A percentile compares a stretch with the other conserved stretches of the same genome.
Evolutionary conservation across 768 basidiomycete genomes (phyloP).

Genomic region (Tylopilus intermedius): DNA sequence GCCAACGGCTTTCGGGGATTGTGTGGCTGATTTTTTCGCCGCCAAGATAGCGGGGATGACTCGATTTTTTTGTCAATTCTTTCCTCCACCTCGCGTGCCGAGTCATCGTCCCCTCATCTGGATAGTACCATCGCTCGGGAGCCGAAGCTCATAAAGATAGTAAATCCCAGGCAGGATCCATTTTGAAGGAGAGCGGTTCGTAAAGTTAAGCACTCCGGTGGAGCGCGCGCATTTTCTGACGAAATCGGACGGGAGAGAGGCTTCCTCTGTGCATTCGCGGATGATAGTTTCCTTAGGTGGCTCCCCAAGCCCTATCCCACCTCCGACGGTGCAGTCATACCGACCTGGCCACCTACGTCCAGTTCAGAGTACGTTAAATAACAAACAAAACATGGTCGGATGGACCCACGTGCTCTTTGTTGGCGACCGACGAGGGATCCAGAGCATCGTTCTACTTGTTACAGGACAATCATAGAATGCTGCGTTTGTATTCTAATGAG

Average conservation of each 20-base stretch:
- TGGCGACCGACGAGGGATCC: conserved; percentile 39
- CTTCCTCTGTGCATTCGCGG: conserved; percentile 42
- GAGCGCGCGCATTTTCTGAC: conserved; percentile 29
- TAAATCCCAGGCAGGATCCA: conserved; percentile 44
- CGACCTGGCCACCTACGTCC: conserved; percentile 26
- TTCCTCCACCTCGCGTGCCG: too few relatives aligned
- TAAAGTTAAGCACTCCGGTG: conserved; percentile 38
- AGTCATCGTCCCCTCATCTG: too few relatives aligned
- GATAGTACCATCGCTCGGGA: conserved; percentile 33
- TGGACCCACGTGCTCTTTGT: conserved; percentile 37
- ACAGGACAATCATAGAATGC: conserved; percentile 33
- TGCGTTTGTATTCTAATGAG: conserved; percentile 3
- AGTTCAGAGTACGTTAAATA: background rate
- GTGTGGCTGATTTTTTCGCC: too few relatives aligned
- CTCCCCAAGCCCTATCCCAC: conserved; percentile 40
- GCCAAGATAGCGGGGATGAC: too few relatives aligned
- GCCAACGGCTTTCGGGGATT: too few relatives aligned
- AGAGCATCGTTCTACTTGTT: conserved; percentile 30
- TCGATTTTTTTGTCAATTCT: too few relatives aligned
- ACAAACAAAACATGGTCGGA: too few relatives aligned
- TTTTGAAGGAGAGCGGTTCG: conserved; percentile 38
- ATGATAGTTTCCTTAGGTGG: conserved; percentile 34
- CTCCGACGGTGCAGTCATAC: conserved; percentile 42
- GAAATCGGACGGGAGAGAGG: conserved; percentile 35
- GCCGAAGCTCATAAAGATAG: conserved; percentile 40